A percentile compares a stretch with the other conserved stretches of the same genome.
phyloP scores from a whole-genome alignment of 176 grass and related monocot genomes.

The Carex parvula region DNA sequence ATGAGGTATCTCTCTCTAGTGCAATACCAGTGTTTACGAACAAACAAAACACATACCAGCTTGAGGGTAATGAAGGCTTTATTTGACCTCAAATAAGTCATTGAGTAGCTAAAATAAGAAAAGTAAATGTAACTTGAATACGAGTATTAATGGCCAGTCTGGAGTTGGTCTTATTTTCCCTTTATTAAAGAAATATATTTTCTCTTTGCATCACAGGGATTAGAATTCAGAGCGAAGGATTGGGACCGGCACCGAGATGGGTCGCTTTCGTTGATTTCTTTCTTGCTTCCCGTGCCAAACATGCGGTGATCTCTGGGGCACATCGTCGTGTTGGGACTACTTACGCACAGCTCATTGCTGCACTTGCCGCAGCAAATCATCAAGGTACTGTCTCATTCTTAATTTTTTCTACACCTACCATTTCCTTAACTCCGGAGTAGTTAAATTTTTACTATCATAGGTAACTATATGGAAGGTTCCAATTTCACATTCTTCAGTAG shows the following conservation, averaged over 20 bases:
- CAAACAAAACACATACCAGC: background rate
- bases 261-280: constrained; percentile 92
- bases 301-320: constrained; percentile 67
- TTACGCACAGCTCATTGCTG: constrained; percentile 71
- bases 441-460: constrained; percentile 23
- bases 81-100: background rate
- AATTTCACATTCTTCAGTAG: constrained; percentile 87
- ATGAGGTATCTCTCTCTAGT: constrained; percentile 50
- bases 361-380: constrained; percentile 57
- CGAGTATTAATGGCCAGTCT: background rate
- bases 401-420: background rate
- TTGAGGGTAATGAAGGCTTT: background rate
- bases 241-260: constrained; percentile 88
- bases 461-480: constrained; percentile 16
- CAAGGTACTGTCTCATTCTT: constrained; percentile 33
- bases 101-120: background rate
- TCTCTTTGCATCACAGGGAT: constrained; percentile 22
- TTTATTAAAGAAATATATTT: background rate
- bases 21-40: background rate
- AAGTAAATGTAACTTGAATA: background rate
- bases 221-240: constrained; percentile 63
- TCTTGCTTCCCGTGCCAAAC: constrained; percentile 52
- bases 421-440: background rate
- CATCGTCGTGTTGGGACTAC: constrained; percentile 77
- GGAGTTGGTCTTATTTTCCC: background rate